These are phyloP conservation scores for Halenospora varia DNA, from an alignment of 495 filamentous ascomycete genomes.

Conservation along the genomic window DNA sequence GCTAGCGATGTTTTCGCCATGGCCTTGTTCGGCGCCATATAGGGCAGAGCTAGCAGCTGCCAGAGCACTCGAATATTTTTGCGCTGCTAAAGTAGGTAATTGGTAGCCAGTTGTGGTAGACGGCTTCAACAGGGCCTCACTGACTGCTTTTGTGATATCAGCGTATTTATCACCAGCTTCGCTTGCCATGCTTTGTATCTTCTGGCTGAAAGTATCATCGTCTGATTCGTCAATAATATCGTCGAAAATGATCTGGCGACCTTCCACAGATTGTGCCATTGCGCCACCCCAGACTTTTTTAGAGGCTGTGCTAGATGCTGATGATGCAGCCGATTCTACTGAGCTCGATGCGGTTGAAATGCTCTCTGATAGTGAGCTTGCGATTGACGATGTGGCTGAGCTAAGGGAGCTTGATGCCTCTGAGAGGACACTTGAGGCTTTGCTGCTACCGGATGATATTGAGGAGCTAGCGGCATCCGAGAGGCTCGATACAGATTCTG, in stretches of 20 bases:
- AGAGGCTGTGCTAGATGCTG: constrained; percentile 18
- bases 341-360: constrained; percentile 12
- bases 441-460: constrained; percentile 12
- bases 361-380: constrained; percentile 27
- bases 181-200: constrained; percentile 45
- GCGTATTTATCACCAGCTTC: constrained; percentile 46
- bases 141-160: constrained; percentile 49
- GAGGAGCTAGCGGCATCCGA: constrained; percentile 22
- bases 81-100: constrained; percentile 41
- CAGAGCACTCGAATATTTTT: constrained; percentile 48
- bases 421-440: constrained; percentile 11
- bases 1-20: constrained; percentile 43
- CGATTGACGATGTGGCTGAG: constrained; percentile 27
- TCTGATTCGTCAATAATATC: constrained; percentile 46
- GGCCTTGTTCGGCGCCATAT: constrained; percentile 52
- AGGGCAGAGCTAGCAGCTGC: constrained; percentile 53
- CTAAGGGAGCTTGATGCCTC: constrained; percentile 20
- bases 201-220: constrained; percentile 40
- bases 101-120: constrained; percentile 39
- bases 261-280: constrained; percentile 49
- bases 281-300: constrained; percentile 49
- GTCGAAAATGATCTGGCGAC: constrained; percentile 46
- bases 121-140: constrained; percentile 45
- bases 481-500: constrained; percentile 24
- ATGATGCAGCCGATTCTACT: constrained; percentile 16